Base-by-base conservation (phyloP, 441 rosid genomes). In the Flueggea neowawraea region DNA sequence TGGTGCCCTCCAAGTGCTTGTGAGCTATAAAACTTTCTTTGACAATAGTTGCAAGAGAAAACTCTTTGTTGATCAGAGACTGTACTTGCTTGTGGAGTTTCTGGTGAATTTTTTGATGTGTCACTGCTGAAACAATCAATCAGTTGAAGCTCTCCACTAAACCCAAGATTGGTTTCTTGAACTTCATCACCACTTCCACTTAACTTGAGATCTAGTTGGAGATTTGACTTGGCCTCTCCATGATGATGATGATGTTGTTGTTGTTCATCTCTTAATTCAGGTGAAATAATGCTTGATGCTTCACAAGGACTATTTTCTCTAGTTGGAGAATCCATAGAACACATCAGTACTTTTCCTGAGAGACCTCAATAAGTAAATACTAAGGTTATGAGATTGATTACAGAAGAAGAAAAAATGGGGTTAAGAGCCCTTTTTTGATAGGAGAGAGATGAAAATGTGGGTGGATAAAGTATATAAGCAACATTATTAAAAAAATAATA, bases 1-100 rank as follows among this genome's bases (percentile, higher is more conserved):
- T 91, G 97, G 64, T 91, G 97, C 4, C 97, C 97, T 50, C 97
- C 97, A 5, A 91, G 87, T 10, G 97, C 97, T 73, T 91, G 97
- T 45, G 94, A 91, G 67, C 90, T 88, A 62, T 83, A 86, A 81
- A 91, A 91, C 58, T 81, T 83, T 60, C 94, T 83, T 65, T 87
- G 91, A 67, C 97, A 91, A 58, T 86, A 91, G 80, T 81, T 86
- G 77, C 97, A 91, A 31, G 90, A 75, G 82, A 91, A 88, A 4
- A 88, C 86, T 70, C 86, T 70, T 58, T 78, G 87, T 63, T 36
- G 41, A 36, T 90, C 87, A 14, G 51, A 65, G 28, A 66, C 75
- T 6, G 63, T 28, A 36, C 41, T 36, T 50, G 68, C 58, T 12
- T 61, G 75, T 59, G 67, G 54, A 54, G 61, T 51, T 54, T 75